Evolutionary conservation across 148 eudicot genomes (phyloP), one percentile per base, ranked within the genome.

Genomic region (Vaccinium myrtillus): DNA sequence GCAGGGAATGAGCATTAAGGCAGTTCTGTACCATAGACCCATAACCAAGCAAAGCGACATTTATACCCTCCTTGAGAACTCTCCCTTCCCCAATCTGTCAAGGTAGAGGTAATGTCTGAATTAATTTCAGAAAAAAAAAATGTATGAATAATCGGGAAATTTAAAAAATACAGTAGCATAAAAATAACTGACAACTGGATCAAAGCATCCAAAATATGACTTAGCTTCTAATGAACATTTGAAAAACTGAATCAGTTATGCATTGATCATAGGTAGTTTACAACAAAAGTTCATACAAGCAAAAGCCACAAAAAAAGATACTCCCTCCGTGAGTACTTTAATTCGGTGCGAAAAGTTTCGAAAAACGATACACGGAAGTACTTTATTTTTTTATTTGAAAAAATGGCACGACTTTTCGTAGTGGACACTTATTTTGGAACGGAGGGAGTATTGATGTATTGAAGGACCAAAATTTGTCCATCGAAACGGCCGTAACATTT

Each of bases 21-120:
- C 98, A 96, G 88, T 96, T 96, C 86, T 92, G 98, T 78, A 96
- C 98, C 96, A 94, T 96, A 61, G 94, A 90, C 88, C 98, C 98
- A 78, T 89, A 96, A 25, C 98, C 98, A 78, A 96, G 86, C 81
- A 96, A 90, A 65, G 97, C 98, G 43, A 94, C 87, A 77, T 94
- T 96, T 81, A 87, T 93, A 23, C 98, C 98, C 89, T 93, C 98
- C 59, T 83, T 74, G 13, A 96, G 91, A 86, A 96, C 79, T 87
- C 86, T 90, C 39, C 98, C 98, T 88, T 92, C 91, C 65, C 98
- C 98, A 85, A 96, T 88, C 98, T 96, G 90, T 84, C 75, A 46
- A 36, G 25, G 23, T 15, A 59, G 30, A 21, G 13, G 6, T 80
- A 19, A 36, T 19, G 18, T 80, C 51, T n/a, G 30, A 46, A 21